Percentiles rank a stretch among this genome's conserved stretches.
phyloP scores from a whole-genome alignment of 176 grass and related monocot genomes.

The Tillandsia leiboldiana region DNA sequence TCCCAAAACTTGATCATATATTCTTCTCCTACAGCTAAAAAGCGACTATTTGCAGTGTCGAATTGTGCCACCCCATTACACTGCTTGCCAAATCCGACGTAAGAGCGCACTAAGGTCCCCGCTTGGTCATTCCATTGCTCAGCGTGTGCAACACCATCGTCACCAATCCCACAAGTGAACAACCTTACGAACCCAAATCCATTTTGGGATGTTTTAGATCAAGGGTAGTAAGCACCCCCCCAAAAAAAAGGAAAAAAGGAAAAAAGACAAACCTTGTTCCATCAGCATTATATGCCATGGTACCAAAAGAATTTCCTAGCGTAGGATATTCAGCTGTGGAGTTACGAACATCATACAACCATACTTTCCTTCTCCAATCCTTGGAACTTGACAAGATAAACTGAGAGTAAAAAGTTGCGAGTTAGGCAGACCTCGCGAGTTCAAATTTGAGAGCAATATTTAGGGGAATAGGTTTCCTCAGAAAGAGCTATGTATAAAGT shows the following conservation, averaged over 20 bases:
- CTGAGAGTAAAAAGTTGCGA: background rate
- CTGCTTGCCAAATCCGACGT: constrained; percentile 4
- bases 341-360: constrained; percentile 10
- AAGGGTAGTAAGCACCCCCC: background rate
- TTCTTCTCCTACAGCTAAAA: constrained; percentile 18
- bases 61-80: constrained; percentile 11
- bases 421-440: background rate
- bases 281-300: constrained; percentile 2
- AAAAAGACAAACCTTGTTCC: background rate
- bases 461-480: background rate
- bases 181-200: background rate
- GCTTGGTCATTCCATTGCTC: constrained; percentile 12
- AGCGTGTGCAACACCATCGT: constrained; percentile 11
- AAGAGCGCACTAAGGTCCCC: background rate
- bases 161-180: constrained; percentile 14
- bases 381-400: constrained; percentile 19
- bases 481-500: background rate
- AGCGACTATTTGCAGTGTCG: constrained; percentile 7
- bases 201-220: too few species aligned
- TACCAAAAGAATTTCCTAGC: constrained; percentile 5
- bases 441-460: background rate
- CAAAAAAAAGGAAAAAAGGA: background rate
- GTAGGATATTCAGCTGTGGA: constrained; percentile 15
- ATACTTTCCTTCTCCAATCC: constrained; percentile 21
- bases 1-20: constrained; percentile 23